Percentiles rank a stretch among this genome's conserved stretches.
phyloP scores from a whole-genome alignment of 768 basidiomycete genomes.

The Tricholoma terreum region DNA sequence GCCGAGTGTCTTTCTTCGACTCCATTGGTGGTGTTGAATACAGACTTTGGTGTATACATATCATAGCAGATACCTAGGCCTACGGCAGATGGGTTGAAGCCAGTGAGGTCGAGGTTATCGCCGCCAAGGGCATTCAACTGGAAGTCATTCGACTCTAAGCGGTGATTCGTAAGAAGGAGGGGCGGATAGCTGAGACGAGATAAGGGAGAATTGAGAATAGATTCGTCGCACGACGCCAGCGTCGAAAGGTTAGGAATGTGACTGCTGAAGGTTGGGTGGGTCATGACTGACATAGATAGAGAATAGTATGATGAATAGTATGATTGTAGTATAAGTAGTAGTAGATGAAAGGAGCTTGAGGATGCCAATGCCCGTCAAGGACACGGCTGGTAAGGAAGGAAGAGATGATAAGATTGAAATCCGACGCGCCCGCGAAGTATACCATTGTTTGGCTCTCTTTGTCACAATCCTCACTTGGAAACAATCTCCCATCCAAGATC shows the following conservation, averaged over 20 bases:
- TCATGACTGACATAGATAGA: conserved; percentile 8
- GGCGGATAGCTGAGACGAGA: conserved; percentile 20
- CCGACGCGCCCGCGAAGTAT: not conserved
- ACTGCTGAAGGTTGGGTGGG: conserved; percentile 9
- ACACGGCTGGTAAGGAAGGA: not conserved
- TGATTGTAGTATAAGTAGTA: not conserved
- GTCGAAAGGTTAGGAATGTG: conserved; percentile 19
- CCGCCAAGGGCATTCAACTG: conserved; percentile 32
- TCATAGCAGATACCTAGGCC: conserved; percentile 29
- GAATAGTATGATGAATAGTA: not conserved
- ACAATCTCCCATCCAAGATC: conserved; percentile 69
- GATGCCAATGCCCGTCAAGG: conserved; percentile 13
- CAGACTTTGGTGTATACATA: too few species aligned
- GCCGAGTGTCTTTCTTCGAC: not conserved
- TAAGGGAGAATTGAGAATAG: conserved; percentile 20
- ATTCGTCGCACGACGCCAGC: conserved; percentile 28
- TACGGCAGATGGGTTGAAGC: too few species aligned
- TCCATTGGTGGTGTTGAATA: too few species aligned
- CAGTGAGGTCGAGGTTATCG: conserved; percentile 4
- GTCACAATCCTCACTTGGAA: not conserved
- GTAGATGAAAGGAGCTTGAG: not conserved
- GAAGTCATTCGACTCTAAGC: conserved; percentile 26
- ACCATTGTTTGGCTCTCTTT: conserved; percentile 1
- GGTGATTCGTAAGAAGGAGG: conserved; percentile 11
- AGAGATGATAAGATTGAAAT: not conserved